A percentile compares a stretch with the other conserved stretches of the same genome.
Evolutionary conservation across 495 filamentous ascomycete genomes (phyloP).

Genomic region (Alectoria sarmentosa): DNA sequence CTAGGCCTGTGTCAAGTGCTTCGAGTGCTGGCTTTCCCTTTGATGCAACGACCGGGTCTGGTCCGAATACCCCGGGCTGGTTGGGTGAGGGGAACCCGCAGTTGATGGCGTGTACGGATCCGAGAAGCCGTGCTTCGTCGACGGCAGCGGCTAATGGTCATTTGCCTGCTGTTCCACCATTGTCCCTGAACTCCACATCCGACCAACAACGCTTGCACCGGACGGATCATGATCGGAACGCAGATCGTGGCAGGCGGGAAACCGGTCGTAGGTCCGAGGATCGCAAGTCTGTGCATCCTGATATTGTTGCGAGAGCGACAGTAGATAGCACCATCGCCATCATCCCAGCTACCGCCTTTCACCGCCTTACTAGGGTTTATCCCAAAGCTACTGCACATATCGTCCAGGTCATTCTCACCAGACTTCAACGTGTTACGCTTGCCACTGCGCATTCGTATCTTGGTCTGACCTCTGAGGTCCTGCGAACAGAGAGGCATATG

Average conservation of each 20-base stretch:
- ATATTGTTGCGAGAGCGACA: constrained; percentile 93
- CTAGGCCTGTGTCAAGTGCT: constrained; percentile 36
- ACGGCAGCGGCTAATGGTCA: constrained; percentile 24
- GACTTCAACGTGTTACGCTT: constrained; percentile 90
- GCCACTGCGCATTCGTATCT: constrained; percentile 91
- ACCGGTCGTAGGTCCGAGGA: constrained; percentile 17
- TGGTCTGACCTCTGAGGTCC: constrained; percentile 80
- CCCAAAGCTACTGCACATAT: constrained; percentile 96
- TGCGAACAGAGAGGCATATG: constrained; percentile 87
- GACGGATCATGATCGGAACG: constrained; percentile 21
- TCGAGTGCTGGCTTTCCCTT: constrained; percentile 35
- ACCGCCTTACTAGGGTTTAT: constrained; percentile 87
- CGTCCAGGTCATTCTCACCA: constrained; percentile 90
- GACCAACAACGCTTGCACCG: constrained; percentile 20
- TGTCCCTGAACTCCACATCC: constrained; percentile 56
- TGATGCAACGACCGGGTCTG: constrained; percentile 38
- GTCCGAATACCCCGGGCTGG: constrained; percentile 39
- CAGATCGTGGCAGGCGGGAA: constrained; percentile 1
- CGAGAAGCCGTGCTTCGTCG: constrained; percentile 19
- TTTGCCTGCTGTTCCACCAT: constrained; percentile 58
- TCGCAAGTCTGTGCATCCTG: constrained; percentile 82
- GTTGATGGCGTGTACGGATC: constrained; percentile 22
- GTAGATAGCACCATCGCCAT: constrained; percentile 98
- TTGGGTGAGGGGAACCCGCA: constrained; percentile 34
- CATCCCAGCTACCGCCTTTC: constrained; percentile 92